phyloP scores from a whole-genome alignment of 768 basidiomycete species.

The Mycena crocata region DNA sequence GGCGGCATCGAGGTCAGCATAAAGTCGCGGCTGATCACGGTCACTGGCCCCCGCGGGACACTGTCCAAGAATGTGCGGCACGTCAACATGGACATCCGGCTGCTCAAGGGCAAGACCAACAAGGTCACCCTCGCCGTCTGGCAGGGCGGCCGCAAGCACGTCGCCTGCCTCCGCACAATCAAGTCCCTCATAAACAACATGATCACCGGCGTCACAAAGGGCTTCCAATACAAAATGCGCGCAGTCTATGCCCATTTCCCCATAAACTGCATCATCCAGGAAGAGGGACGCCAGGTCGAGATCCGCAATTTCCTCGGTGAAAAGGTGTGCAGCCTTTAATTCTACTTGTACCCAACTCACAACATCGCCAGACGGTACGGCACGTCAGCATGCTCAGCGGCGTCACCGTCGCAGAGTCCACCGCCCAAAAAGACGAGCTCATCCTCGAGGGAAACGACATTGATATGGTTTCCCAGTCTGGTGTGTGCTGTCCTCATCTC shows the following conservation, averaged over 20 bases:
- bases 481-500: constrained; percentile 49
- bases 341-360: not conserved
- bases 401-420: constrained; percentile 86
- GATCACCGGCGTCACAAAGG: constrained; percentile 98
- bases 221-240: constrained; percentile 99
- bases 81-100: constrained; percentile 92
- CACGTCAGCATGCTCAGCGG: constrained; percentile 93
- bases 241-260: constrained; percentile 99
- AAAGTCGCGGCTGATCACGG: constrained; percentile 92
- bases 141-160: constrained; percentile 98
- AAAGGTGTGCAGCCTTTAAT: constrained; percentile 66
- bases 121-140: constrained; percentile 94
- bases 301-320: constrained; percentile 97
- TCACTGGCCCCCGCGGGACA: constrained; percentile 92
- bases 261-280: constrained; percentile 96
- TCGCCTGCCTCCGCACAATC: constrained; percentile 97
- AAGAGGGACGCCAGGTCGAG: constrained; percentile 76
- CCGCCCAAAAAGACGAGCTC: constrained; percentile 94
- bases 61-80: constrained; percentile 94
- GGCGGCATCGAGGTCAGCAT: constrained; percentile 86
- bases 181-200: constrained; percentile 96
- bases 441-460: constrained; percentile 96
- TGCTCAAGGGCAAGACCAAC: constrained; percentile 81
- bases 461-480: constrained; percentile 97
- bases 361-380: constrained; percentile 80